These are phyloP conservation scores for Pseudomonodictys pantanalensis DNA, from an alignment of 495 filamentous ascomycete genomes.

Conservation along the genomic window DNA sequence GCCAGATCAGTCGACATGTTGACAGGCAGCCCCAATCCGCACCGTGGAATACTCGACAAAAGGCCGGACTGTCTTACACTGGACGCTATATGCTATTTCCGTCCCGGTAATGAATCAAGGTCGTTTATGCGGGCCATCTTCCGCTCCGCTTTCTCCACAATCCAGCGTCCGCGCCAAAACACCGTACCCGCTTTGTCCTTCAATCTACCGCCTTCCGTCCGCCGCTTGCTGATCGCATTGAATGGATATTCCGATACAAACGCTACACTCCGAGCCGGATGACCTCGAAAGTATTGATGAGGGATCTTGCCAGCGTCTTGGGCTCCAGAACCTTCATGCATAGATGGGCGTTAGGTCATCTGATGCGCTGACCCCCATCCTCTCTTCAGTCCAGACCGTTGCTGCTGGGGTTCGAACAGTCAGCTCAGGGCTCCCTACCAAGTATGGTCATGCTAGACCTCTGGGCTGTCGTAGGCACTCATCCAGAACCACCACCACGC, in stretches of 20 bases:
- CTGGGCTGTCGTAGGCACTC: slow-evolving; percentile 21
- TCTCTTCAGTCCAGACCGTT: too few species aligned
- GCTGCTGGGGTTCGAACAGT: too few species aligned
- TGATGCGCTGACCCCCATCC: too few species aligned
- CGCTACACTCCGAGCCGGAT: too few species aligned
- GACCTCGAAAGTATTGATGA: too few species aligned
- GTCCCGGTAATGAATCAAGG: background rate
- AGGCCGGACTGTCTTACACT: background rate
- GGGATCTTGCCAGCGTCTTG: too few species aligned
- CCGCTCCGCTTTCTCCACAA: background rate
- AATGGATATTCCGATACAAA: too few species aligned
- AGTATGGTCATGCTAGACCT: slow-evolving; percentile 7
- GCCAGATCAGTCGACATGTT: background rate
- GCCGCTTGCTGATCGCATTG: too few species aligned
- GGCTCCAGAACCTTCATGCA: too few species aligned
- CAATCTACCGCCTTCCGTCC: background rate
- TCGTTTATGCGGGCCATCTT: background rate
- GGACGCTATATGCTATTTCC: background rate
- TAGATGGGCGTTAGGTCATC: too few species aligned
- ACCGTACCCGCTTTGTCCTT: background rate
- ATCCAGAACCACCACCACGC: slow-evolving; percentile 25
- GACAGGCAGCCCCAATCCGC: background rate
- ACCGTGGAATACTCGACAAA: background rate
- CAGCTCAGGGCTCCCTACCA: background rate
- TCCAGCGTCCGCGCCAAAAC: background rate